Conservation (phyloP, 1,284 basidiomycete species). For the Sanguinoderma infundibulare region DNA sequence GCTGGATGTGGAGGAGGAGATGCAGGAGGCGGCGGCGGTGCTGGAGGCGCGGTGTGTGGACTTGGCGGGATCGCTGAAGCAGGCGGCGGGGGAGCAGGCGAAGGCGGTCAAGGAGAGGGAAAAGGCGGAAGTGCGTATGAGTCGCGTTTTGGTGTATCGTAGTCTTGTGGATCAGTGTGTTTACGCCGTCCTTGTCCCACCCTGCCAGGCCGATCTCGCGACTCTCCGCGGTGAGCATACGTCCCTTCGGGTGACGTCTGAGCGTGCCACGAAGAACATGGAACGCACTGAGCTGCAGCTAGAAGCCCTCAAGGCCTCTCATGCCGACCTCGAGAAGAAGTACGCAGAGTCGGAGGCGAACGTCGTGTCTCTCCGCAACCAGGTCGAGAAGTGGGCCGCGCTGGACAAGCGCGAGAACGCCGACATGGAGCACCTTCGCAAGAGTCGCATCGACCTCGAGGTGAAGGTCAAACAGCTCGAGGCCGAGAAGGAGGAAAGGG, state of each 20-base stretch:
- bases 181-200: not conserved
- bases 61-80: conserved; percentile 41
- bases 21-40: conserved; percentile 42
- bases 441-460: conserved; percentile 60
- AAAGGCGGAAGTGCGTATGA: conserved; percentile 34
- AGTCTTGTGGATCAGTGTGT: not conserved
- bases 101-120: conserved; percentile 45
- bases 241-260: conserved; percentile 48
- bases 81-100: conserved; percentile 45
- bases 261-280: conserved; percentile 52
- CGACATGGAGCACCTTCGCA: conserved; percentile 58
- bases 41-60: conserved; percentile 37
- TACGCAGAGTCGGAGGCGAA: conserved; percentile 61
- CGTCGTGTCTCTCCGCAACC: conserved; percentile 58
- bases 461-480: conserved; percentile 54
- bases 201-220: conserved; percentile 39
- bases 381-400: conserved; percentile 69
- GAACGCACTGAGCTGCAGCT: conserved; percentile 61
- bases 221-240: conserved; percentile 40
- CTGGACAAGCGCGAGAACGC: conserved; percentile 66
- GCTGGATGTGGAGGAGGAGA: conserved; percentile 31
- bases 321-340: conserved; percentile 55
- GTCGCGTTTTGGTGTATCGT: not conserved
- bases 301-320: conserved; percentile 57
- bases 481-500: conserved; percentile 42